Evolutionary conservation across 352 stramenopile species (phyloP), one percentile per base, ranked within the genome.

Genomic region (Globisporangium yorkense): DNA sequence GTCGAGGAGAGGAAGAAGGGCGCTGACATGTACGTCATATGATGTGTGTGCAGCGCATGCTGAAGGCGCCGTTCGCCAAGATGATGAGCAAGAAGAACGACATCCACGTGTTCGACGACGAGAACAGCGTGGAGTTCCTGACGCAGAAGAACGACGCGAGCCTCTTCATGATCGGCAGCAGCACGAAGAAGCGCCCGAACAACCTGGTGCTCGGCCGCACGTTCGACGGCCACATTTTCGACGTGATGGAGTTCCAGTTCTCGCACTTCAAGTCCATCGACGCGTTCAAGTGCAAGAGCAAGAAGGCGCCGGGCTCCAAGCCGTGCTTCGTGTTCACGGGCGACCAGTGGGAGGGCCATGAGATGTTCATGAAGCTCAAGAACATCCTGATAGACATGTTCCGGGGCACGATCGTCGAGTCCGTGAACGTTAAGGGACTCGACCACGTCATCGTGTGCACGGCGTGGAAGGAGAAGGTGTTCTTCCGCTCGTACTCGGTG

Each of bases 121-220:
- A 94, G 62, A 96, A 88, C 61, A 87, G 85, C 60, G 70, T 97
- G 24, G 92, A 98, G 71, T 97, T 98, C 62, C 67, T 98, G n/a
- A 88, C 82, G 59, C 70, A 93, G 61, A 99, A 99, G 83, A 99
- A 99, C 74, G 96, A 99, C 74, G 96, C 89, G 62, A 89, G 91
- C 24, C 71, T 99, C 3, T 99, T 99, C 75, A 82, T 92, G 45
- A 72, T 99, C 54, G 97, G 90, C 27, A 97, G 82, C 72, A 92
- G 96, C 84, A 99, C 97, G 60, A 99, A 99, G 78, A 99, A 99
- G 74, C 85, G 97, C 66, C 93, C 96, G 18, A 98, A 99, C 77
- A 99, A 99, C 70, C 70, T 99, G 31, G 84, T 99, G 20, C 68
- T 99, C 44, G 97, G 97, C 13, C 85, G 97, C 60, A 99, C 94